Base-by-base conservation (phyloP, 306 rosid species). In the Prunus mira region DNA sequence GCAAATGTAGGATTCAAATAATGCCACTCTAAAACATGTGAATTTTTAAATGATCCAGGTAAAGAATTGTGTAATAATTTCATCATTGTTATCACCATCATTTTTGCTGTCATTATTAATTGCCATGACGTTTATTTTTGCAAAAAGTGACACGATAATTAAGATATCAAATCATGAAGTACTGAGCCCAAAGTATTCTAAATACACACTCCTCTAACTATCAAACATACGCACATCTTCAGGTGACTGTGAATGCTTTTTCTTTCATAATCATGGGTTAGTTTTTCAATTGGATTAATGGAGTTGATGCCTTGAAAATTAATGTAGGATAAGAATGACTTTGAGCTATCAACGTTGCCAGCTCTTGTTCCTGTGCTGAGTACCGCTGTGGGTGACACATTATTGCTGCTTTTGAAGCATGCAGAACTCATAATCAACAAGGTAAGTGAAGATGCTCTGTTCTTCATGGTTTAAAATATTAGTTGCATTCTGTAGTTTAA, bases 281-380 rank as follows among this genome's bases (percentile, higher is more conserved):
- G 49, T 18, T 30, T 15, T n/a, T 72, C 27, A 56, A 57, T 24
- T 19, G 41, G 74, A 18, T 8, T 57, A 17, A 54, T 12, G 68
- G 69, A 64, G 63, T 67, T 49, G 51, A 50, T 74, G 61, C 75
- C 25, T 50, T 55, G 15, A 78, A 61, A 64, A 71, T 60, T 73
- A 76, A 78, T 82, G 82, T 83, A 92, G 99, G 99, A 92, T 71
- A 92, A 88, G 89, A 81, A 81, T 84, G 99, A 96, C 80, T 96
- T 96, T 78, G 99, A 92, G 96, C 87, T 87, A 58, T 91, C 92
- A 57, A 92, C 99, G 20, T 91, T 96, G 49, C 98, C 99, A 51
- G 93, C 98, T 45, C 99, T 96, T 74, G 93, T 89, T 84, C 98
- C 99, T 58, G 97, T 88, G 81, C 82, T 96, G 78, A 92, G 91